Conservation (phyloP, 1,284 basidiomycete genomes). For the Caloboletus inedulis region DNA sequence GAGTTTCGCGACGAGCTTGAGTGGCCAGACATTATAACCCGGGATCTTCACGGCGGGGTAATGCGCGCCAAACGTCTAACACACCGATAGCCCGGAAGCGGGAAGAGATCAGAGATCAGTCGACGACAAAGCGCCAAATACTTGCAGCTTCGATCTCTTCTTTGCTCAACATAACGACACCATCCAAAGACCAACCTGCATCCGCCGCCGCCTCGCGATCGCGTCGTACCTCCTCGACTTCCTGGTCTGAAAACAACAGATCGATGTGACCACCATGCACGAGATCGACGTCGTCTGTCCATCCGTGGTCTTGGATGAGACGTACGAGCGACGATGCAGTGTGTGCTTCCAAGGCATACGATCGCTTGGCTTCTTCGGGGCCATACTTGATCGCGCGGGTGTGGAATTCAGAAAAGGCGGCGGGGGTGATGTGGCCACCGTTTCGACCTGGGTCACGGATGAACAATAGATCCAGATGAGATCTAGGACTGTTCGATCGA, state of each 20-base stretch:
- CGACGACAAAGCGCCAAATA: neutral
- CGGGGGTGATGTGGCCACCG: constrained; percentile 70
- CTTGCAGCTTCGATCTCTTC: constrained; percentile 50
- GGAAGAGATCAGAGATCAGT: neutral
- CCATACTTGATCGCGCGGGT: constrained; percentile 42
- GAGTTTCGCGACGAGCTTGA: constrained; percentile 69
- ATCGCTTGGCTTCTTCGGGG: constrained; percentile 50
- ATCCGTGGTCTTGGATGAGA: constrained; percentile 46
- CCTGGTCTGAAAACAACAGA: constrained; percentile 49
- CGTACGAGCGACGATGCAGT: constrained; percentile 48
- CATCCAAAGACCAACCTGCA: constrained; percentile 50
- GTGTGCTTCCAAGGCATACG: constrained; percentile 57
- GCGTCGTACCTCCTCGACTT: constrained; percentile 35
- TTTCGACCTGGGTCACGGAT: constrained; percentile 55
- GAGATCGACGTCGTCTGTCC: constrained; percentile 56
- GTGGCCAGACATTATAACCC: constrained; percentile 72
- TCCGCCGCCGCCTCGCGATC: constrained; percentile 54
- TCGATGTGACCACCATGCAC: constrained; percentile 56
- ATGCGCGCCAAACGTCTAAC: constrained; percentile 52
- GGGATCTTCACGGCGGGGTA: constrained; percentile 51
- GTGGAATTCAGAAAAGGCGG: constrained; percentile 46
- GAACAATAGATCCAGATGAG: neutral
- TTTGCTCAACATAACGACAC: constrained; percentile 46
- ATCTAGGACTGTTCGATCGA: neutral
- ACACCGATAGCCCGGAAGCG: no score